Evolutionary conservation across 768 basidiomycete genomes (phyloP).

Genomic region (Russula emetica): DNA sequence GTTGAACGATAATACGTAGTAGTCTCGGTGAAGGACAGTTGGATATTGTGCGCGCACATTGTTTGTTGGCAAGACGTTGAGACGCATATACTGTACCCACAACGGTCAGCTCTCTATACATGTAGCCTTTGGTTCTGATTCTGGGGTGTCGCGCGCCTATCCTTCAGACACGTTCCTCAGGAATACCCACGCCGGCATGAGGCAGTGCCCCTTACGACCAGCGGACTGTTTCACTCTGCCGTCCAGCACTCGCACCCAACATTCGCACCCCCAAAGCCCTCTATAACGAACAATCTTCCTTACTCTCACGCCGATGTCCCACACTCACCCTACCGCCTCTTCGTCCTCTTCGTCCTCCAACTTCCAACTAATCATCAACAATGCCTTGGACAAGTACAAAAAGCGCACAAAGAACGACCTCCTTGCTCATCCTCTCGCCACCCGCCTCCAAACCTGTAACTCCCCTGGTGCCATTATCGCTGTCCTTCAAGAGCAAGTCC

Average conservation of each 20-base stretch:
- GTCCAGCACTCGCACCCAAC: background rate
- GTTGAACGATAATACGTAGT: background rate
- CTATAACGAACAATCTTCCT: background rate
- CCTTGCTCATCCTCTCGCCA: background rate
- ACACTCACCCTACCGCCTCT: background rate
- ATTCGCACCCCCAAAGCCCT: background rate
- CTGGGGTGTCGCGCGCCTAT: background rate
- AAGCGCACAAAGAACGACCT: background rate
- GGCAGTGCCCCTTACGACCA: background rate
- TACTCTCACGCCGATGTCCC: background rate
- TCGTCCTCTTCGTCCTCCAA: background rate
- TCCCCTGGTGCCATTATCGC: background rate
- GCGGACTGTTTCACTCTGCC: background rate
- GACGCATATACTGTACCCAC: no score
- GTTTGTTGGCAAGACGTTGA: no score
- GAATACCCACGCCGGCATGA: background rate
- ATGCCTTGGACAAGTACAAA: background rate
- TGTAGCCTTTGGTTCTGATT: no score
- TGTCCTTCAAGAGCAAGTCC: background rate
- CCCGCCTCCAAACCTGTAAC: background rate
- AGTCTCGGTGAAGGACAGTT: no score
- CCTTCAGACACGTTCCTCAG: background rate
- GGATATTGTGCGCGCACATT: no score
- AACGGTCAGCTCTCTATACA: no score
- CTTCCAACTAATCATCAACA: background rate